Evolutionary conservation across 768 basidiomycete species (phyloP).

Genomic region (Podaxis pistillaris): DNA sequence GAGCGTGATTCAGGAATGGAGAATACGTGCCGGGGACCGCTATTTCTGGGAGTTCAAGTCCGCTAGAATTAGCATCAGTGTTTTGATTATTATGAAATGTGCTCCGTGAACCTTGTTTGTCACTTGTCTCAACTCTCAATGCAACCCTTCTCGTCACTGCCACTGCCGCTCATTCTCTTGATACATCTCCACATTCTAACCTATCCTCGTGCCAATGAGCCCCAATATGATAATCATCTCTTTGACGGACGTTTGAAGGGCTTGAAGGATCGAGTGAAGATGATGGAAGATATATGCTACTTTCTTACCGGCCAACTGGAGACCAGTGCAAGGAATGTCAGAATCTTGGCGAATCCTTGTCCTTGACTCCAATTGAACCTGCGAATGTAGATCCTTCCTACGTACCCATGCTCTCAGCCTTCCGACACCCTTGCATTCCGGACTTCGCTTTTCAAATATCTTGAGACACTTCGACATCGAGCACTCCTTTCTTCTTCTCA

Average conservation of each 20-base stretch:
- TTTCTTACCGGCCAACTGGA: slow-evolving; percentile 49
- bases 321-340: slow-evolving; percentile 28
- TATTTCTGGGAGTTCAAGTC: no score
- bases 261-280: slow-evolving; percentile 47
- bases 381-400: slow-evolving; percentile 38
- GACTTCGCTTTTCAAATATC: slow-evolving; percentile 47
- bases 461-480: slow-evolving; percentile 44
- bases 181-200: slow-evolving; percentile 53
- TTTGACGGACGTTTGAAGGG: slow-evolving; percentile 44
- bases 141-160: slow-evolving; percentile 29
- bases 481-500: slow-evolving; percentile 31
- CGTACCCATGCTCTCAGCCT: slow-evolving; percentile 53
- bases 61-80: not conserved
- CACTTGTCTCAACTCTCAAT: slow-evolving; percentile 12
- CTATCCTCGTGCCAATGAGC: slow-evolving; percentile 44
- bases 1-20: no score
- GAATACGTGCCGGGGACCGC: no score
- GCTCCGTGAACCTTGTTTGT: not conserved
- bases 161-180: slow-evolving; percentile 45
- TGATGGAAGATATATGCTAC: slow-evolving; percentile 51
- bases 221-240: slow-evolving; percentile 49
- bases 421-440: slow-evolving; percentile 51
- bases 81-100: not conserved
- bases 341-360: slow-evolving; percentile 17
- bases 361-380: not conserved